Base-by-base conservation (phyloP, 306 rosid species). In the Lathyrus aphaca region DNA sequence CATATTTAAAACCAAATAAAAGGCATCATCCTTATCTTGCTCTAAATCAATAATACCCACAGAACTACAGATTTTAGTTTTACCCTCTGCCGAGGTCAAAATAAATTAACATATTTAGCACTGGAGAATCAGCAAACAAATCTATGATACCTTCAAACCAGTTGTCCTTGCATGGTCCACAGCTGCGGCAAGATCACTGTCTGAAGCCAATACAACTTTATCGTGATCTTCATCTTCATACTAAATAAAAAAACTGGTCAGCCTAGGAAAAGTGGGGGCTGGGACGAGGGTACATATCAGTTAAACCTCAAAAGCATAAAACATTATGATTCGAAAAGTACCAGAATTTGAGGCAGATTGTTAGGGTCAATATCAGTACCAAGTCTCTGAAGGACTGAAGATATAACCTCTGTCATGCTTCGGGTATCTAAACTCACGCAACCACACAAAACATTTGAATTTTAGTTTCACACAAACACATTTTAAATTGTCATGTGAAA, bases 201-300 rank as follows among this genome's bases (percentile, higher is more conserved):
- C 99, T 54, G 97, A 86, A 78, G 95, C 89, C 77, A 95, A 82
- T 10, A 95, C 78, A 73, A 95, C 97, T 82, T 95, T 95, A 67
- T 95, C 99, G 16, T 69, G 91, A 81, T 95, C 99, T 83, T 91
- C 99, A 14, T 95, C 99, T 82, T 95, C 99, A 43, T 95, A 95
- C 99, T 95, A 79, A 54, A 60, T 4, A 65, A 44, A 71, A 71
- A 60, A 21, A 23, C 61, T 57, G 68, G 21, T 51, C 64, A 69
- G 58, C 62, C 43, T 49, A 75, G 61, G 65, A 69, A 35, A 64
- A 54, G n/a, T 19, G 60, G 35, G 53, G 74, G 64, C 25, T 25
- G 51, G 12, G 56, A 72, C 51, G 51, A 7, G 53, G 74, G 58
- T 35, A 21, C 43, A 39, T 30, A 71, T 32, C 9, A 42, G 38